Base-by-base conservation (phyloP, 768 basidiomycete species). In the Solioccasus polychromus region DNA sequence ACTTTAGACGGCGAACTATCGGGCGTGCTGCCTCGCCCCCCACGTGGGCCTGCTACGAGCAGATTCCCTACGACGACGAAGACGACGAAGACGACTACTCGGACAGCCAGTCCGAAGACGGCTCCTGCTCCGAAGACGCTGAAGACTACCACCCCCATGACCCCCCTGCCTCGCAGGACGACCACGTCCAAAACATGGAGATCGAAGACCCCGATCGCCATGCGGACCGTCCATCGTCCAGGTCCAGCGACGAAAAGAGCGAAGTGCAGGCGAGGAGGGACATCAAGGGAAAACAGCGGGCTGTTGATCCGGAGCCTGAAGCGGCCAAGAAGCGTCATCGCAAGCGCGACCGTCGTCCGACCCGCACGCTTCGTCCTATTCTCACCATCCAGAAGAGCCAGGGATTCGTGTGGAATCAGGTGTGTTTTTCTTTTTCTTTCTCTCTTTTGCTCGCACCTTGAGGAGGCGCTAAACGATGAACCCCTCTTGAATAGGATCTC, bases 381-480 rank as follows among this genome's bases (percentile, higher is more conserved):
- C 63, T 91, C 63, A 92, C 89, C 32, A 92, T 92, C 44, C 88
- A 91, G 61, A 76, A 76, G 61, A 89, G 88, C 56, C 88, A 92
- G 65, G 89, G 89, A 11, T 92, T 92, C 57, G 89, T 92, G 2
- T 92, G 89, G 89, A 92, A 92, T 58, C 89, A 91, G 76, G 88
- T 87, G 42, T 38, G 81, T 67, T n/a, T 41, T 10, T n/a, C 0
- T 8, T n/a, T 67, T 15, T 41, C 9, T n/a, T 0, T 8, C 17
- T 19, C 15, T 34, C 31, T 40, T 4, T 28, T 34, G 11, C 17
- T 15, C 11, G 22, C n/a, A 18, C 25, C 10, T 17, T 8, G 10
- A 19, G 28, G 15, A 18, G 22, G 35, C 17, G 19, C 51, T 54
- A 39, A 50, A 40, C 28, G 12, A 6, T 1, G 9, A 17, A 7